Base-by-base conservation (phyloP, 345 rosid genomes). In the Chamaenerion angustifolium region DNA sequence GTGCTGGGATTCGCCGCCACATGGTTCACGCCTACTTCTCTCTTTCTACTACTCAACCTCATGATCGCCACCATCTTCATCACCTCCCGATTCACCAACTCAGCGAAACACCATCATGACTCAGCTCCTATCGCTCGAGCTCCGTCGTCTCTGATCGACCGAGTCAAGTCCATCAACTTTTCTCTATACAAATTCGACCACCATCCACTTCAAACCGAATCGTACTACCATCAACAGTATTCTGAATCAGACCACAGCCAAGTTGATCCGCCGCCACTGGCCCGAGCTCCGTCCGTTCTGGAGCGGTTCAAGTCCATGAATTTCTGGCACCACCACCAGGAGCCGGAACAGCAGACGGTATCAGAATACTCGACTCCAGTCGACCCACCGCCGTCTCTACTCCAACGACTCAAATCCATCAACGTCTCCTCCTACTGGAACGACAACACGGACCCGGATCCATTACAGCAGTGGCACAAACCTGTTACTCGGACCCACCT, bases 1-100 rank as follows among this genome's bases (percentile, higher is more conserved):
- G 10, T 45, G 10, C 59, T 46, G 62, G 53, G n/a, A 16, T 62
- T 56, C 45, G n/a, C 64, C 11, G 62, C 71, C 40, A 58, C 62
- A 66, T 79, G 76, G 74, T 41, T 74, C 49, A 70, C 83, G 2
- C 80, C 85, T 23, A 54, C 79, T 40, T 62, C 77, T 11, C 83
- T 85, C 31, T 82, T 85, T 64, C 59, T 85, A 57, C 44, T 82
- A 16, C 59, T 85, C 58, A 85, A 85, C 55, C 64, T 85, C 43
- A 57, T 76, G 59, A 78, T 85, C 52, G 88, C 74, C 51, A 76
- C 83, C 58, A 72, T 82, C 56, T 56, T 53, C 15, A 41, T 85
- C 55, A 65, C 57, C 16, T 72, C 92, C 50, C 73, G 73, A 1
- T 60, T 69, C 37, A 62, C 62, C 56, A 59, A 73, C 58, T 56